These are phyloP conservation scores for Ajuga chamaepitys DNA, from an alignment of 257 asterid species.

Conservation along the genomic window DNA sequence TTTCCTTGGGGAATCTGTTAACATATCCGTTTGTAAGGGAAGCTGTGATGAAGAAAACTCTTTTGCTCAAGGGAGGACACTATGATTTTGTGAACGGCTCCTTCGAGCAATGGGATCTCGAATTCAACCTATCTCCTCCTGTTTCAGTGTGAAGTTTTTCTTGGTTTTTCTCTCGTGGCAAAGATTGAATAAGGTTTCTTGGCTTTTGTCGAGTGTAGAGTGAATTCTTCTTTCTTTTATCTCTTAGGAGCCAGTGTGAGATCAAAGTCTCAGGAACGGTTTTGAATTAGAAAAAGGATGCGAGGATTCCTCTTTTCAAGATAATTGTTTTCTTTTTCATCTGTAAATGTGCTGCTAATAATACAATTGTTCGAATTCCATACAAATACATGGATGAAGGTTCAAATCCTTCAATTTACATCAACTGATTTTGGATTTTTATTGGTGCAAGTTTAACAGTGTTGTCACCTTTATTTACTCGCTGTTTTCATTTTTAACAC, in stretches of 20 bases:
- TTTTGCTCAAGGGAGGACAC: constrained; percentile 69
- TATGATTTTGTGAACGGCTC: constrained; percentile 76
- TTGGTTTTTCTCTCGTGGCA: background rate
- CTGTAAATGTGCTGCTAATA: background rate
- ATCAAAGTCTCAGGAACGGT: no score
- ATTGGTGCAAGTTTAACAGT: background rate
- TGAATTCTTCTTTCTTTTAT: no score
- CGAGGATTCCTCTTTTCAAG: no score
- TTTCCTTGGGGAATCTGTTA: constrained; percentile 59
- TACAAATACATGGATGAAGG: background rate
- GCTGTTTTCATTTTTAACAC: no score
- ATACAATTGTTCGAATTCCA: background rate
- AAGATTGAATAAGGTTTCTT: constrained; percentile 18
- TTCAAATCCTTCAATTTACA: background rate
- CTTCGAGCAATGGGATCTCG: constrained; percentile 77
- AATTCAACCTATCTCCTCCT: constrained; percentile 44
- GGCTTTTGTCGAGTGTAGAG: background rate
- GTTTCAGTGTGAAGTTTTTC: constrained; percentile 19
- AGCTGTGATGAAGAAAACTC: constrained; percentile 46
- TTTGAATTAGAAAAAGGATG: no score
- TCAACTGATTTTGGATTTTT: background rate
- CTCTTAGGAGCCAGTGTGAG: no score
- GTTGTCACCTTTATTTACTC: background rate
- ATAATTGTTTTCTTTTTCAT: background rate
- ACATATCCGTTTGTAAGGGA: constrained; percentile 84